Base-by-base conservation (phyloP, 2,329 filamentous ascomycete genomes). In the Bimuria novae-zelandiae region DNA sequence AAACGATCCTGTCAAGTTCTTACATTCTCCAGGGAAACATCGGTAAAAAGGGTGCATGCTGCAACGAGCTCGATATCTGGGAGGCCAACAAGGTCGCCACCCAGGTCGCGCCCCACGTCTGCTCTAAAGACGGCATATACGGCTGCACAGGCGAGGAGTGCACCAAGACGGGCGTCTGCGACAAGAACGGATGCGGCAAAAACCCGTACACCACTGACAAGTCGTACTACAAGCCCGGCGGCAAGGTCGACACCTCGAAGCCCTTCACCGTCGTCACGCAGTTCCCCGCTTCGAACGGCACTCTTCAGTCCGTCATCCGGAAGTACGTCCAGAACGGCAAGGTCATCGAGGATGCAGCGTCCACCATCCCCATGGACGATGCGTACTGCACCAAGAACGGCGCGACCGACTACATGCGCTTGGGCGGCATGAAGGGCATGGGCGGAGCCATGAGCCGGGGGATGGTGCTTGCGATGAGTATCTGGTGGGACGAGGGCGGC, bases 181-280 rank as follows among this genome's bases (percentile, higher is more conserved):
- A 73, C 56, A 72, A 72, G 61, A 63, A 63, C 30, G 71, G 71
- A 14, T 74, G 71, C 56, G 63, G 61, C 19, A 68, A 68, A 40
- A 74, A 74, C 59, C 67, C 71, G 4, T 74, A 73, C 56, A 49
- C 51, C 16, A 50, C 54, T 25, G 65, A 60, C 22, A 64, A 64
- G 46, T 47, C 57, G 36, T 72, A 61, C 58, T 73, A 73, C 42
- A 66, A 63, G 8, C 57, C 50, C 11, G 52, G 57, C 29, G 27
- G 63, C 22, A 85, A 76, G 45, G 75, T 89, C 61, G 82, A 88
- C 68, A 86, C 84, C 49, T 80, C 71, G 57, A 76, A 79, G 67
- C 81, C 82, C 62, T 72, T 88, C 62, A 88, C 85, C 7, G 84
- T 89, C 21, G 82, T 88, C 52, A 89, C 86, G 8, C 85, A 88